Conservation (phyloP, 768 basidiomycete genomes). For the Floccularia luteovirens region DNA sequence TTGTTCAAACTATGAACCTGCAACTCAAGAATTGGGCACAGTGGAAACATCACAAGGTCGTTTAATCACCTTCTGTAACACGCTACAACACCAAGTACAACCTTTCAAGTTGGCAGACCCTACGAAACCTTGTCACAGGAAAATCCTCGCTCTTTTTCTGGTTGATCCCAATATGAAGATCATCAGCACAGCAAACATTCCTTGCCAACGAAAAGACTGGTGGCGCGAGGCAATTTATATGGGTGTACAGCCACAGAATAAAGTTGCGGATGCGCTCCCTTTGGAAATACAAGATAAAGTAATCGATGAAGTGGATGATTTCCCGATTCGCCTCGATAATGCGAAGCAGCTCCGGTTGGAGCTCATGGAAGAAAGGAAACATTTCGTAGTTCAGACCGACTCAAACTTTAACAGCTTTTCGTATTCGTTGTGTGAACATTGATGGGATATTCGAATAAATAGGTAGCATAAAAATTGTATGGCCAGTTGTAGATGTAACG, state of each 20-base stretch:
- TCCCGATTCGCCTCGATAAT: conserved; percentile 17
- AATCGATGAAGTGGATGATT: conserved; percentile 13
- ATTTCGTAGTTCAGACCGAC: not conserved
- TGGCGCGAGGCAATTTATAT: conserved; percentile 9
- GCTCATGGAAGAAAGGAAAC: conserved; percentile 22
- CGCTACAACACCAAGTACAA: conserved; percentile 26
- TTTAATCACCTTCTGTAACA: conserved; percentile 25
- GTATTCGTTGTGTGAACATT: not conserved
- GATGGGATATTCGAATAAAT: too few species aligned
- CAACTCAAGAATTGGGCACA: conserved; percentile 16
- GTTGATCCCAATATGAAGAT: conserved; percentile 21
- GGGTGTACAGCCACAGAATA: not conserved
- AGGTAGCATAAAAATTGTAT: too few species aligned
- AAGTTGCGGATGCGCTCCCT: conserved; percentile 12
- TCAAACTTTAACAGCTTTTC: not conserved
- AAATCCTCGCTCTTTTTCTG: conserved; percentile 30
- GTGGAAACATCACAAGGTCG: conserved; percentile 20
- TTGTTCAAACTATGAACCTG: conserved; percentile 7
- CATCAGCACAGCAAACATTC: conserved; percentile 16
- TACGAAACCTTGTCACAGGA: conserved; percentile 27
- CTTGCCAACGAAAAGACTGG: conserved; percentile 20
- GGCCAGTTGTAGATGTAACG: too few species aligned
- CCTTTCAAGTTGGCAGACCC: conserved; percentile 25
- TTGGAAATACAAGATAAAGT: conserved; percentile 17
- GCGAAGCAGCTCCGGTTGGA: conserved; percentile 19